These are phyloP conservation scores for Flaveria ramosissima DNA, from an alignment of 129 eudicot species.

Conservation along the genomic window DNA sequence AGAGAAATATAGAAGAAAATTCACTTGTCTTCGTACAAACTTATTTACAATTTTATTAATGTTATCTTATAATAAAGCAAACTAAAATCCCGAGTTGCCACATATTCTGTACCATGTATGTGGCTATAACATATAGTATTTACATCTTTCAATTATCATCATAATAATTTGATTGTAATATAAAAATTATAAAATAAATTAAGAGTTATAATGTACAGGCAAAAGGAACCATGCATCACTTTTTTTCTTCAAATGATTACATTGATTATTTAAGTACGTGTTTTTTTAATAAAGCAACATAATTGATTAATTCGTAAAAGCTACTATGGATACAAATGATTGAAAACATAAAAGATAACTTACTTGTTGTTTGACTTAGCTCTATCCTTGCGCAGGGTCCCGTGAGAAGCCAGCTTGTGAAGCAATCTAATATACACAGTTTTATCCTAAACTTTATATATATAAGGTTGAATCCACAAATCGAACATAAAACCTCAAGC, in stretches of 20 bases:
- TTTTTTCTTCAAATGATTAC: background rate
- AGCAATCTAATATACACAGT: too few species aligned
- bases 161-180: background rate
- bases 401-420: too few species aligned
- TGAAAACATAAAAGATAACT: too few species aligned
- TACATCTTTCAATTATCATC: background rate
- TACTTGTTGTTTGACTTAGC: too few species aligned
- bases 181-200: background rate
- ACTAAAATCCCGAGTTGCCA: constrained; percentile 20
- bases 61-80: constrained; percentile 5
- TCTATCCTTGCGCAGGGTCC: too few species aligned
- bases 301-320: background rate
- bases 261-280: background rate
- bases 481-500: too few species aligned
- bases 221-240: background rate
- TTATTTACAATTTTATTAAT: background rate
- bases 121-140: constrained; percentile 10
- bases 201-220: background rate
- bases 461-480: too few species aligned
- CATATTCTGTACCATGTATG: background rate
- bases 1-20: background rate
- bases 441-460: too few species aligned
- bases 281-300: background rate
- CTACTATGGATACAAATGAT: too few species aligned
- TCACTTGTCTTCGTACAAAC: background rate